A percentile compares a stretch with the other conserved stretches of the same genome.
Evolutionary conservation across 768 basidiomycete genomes (phyloP).

Genomic region (Russula earlei): DNA sequence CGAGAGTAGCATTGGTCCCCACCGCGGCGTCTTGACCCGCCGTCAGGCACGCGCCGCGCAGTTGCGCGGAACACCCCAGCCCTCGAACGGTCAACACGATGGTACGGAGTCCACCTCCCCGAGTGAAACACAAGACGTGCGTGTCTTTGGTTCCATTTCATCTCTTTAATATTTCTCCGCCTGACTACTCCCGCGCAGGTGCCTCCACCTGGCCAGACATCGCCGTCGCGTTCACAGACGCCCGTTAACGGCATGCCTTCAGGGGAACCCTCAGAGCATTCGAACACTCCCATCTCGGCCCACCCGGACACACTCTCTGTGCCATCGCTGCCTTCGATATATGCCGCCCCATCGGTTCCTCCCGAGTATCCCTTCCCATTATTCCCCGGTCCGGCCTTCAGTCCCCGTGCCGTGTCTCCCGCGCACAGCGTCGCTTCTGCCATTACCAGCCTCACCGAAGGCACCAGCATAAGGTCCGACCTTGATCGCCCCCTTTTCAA

Average conservation of each 20-base stretch:
- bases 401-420: constrained; percentile 52
- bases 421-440: constrained; percentile 48
- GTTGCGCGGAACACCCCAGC: constrained; percentile 10
- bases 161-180: constrained; percentile 1
- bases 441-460: constrained; percentile 43
- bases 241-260: constrained; percentile 16
- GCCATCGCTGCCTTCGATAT: constrained; percentile 11
- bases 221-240: constrained; percentile 15
- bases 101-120: constrained; percentile 3
- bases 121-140: constrained; percentile 17
- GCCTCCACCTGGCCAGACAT: neutral
- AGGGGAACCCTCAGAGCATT: constrained; percentile 15
- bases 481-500: constrained; percentile 8
- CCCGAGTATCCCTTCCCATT: constrained; percentile 15
- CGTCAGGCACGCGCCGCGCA: constrained; percentile 18
- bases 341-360: constrained; percentile 7
- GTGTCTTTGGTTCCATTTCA: neutral
- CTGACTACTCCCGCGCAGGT: constrained; percentile 3
- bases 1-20: constrained; percentile 19
- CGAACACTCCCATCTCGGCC: constrained; percentile 10
- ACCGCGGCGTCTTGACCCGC: constrained; percentile 17
- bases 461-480: constrained; percentile 11
- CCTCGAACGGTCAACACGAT: constrained; percentile 1
- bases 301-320: constrained; percentile 15
- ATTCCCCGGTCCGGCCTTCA: constrained; percentile 17